Evolutionary conservation across 768 basidiomycete genomes (phyloP), one percentile per base, ranked within the genome.

Genomic region (Macrolepiota fuliginosa): DNA sequence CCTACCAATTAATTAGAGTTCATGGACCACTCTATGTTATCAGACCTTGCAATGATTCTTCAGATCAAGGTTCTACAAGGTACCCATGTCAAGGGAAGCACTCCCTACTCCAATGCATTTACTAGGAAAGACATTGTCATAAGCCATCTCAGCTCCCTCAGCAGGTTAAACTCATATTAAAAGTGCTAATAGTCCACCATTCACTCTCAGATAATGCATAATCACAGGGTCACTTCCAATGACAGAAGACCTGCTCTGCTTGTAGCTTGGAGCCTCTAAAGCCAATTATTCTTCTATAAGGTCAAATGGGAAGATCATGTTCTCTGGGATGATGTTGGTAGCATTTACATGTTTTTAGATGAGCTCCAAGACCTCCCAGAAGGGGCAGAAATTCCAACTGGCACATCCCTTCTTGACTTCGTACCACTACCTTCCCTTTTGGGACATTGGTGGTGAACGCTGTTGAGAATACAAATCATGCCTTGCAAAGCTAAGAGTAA

Each of bases 261-360:
- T 66, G 88, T 97, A 19, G 96, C 94, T 0, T 87, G 94, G 25
- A 92, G 92, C 62, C 78, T 98, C 27, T 95, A 98, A 69, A 88
- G 85, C 61, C 91, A 94, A 72, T 81, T 98, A 7, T 98, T 94
- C 80, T 96, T 98, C 74, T 92, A 96, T 71, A 97, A 99, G 69
- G 95, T 98, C 2, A 95, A 98, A 71, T 96, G 96, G 93, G 93
- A 92, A 25, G 86, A 87, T 50, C 84, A 88, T 19, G 80, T 89
- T 2, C 76, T 98, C 56, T 86, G 91, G 63, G 95, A 96, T 67
- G 89, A 91, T 1, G 91, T 96, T 1, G 95, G 96, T 69, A 93
- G 96, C 66, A 95, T 97, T 2, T 98, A 91, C 73, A 92, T 91
- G 84, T 96, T 98, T 74, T 77, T 94, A 72, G 94, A 94, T 62